These are phyloP conservation scores for Ceratopteris richardii DNA, from an alignment of 75 land plant genomes.

Conservation along the genomic window DNA sequence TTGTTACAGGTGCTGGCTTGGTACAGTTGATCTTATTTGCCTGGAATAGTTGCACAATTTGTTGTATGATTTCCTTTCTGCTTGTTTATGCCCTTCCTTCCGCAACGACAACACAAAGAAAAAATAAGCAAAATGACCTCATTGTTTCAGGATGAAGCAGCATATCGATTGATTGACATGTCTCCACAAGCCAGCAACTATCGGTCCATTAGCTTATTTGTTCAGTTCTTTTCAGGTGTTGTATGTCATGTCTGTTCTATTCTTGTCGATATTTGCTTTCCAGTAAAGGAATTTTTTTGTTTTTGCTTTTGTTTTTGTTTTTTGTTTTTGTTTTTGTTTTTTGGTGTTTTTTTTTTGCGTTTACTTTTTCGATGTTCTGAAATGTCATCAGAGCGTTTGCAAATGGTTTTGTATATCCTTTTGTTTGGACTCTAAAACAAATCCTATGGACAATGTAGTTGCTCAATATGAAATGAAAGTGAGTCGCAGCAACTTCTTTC, in stretches of 20 bases:
- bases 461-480: constrained; percentile 75
- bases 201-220: constrained; percentile 77
- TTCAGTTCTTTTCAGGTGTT: constrained; percentile 81
- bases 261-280: background rate
- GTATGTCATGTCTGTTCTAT: background rate
- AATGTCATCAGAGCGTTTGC: no score
- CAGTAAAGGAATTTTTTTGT: no score
- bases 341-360: no score
- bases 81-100: no score
- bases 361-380: no score
- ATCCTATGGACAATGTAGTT: constrained; percentile 35
- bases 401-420: no score
- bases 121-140: no score
- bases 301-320: no score
- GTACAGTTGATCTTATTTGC: background rate
- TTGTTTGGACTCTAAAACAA: no score
- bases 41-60: background rate
- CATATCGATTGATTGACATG: constrained; percentile 62
- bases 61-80: no score
- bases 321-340: no score
- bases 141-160: constrained; percentile 98
- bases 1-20: constrained; percentile 69
- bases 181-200: constrained; percentile 60
- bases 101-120: no score
- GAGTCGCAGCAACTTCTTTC: constrained; percentile 70